Conservation (phyloP, 768 basidiomycete genomes). For the Phlegmacium glaucopus region DNA sequence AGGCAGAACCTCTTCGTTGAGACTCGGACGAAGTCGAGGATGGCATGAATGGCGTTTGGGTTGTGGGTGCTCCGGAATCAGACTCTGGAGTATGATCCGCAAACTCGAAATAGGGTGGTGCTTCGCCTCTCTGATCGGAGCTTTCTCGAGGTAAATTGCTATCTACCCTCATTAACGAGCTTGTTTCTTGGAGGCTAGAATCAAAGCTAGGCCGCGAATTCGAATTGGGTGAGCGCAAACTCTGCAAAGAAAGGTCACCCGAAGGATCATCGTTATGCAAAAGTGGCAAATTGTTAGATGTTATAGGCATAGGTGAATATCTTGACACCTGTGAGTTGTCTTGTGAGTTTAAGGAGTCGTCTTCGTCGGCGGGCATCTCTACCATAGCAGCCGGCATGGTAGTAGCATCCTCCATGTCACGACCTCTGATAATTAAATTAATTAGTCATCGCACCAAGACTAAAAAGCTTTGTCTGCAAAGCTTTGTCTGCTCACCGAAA, state of each 20-base stretch:
- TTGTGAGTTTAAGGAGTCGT: constrained; percentile 28
- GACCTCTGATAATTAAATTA: constrained; percentile 33
- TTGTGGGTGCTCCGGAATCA: constrained; percentile 8
- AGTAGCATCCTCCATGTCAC: constrained; percentile 54
- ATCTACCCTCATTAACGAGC: constrained; percentile 23
- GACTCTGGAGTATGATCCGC: constrained; percentile 19
- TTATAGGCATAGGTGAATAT: constrained; percentile 37
- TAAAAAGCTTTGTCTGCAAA: background rate
- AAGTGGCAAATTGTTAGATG: constrained; percentile 40
- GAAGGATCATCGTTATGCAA: constrained; percentile 30
- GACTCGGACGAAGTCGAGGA: constrained; percentile 3
- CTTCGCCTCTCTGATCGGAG: constrained; percentile 52
- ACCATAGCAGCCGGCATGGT: constrained; percentile 38
- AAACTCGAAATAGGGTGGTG: constrained; percentile 67
- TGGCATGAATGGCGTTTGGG: constrained; percentile 18
- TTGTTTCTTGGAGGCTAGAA: constrained; percentile 29
- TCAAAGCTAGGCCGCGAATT: constrained; percentile 25
- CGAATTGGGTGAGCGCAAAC: constrained; percentile 12
- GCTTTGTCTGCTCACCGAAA: constrained; percentile 31
- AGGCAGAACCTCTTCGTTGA: constrained; percentile 39
- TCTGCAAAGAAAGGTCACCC: constrained; percentile 20
- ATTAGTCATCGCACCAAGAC: background rate
- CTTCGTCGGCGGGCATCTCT: constrained; percentile 36
- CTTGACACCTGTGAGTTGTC: constrained; percentile 25
- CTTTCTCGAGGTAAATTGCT: constrained; percentile 17